phyloP scores from a whole-genome alignment of 2,329 filamentous ascomycete species.

The Raffaelea arxii region DNA sequence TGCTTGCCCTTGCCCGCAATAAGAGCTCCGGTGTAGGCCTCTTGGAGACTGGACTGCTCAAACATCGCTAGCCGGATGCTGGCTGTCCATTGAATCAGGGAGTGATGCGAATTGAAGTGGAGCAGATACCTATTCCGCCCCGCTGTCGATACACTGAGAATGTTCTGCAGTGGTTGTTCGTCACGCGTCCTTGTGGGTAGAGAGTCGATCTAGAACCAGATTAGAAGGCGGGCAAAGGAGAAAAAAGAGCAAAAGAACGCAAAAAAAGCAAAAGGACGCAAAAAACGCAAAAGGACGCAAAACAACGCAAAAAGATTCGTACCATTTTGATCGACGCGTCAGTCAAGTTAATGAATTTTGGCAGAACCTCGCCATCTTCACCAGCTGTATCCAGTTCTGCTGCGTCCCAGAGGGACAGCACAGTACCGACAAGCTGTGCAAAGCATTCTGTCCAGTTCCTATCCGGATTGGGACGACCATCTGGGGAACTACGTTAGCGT shows the following conservation, averaged over 20 bases:
- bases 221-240: not conserved
- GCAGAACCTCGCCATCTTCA: constrained; percentile 51
- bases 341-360: constrained; percentile 81
- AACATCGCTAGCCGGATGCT: constrained; percentile 90
- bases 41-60: constrained; percentile 85
- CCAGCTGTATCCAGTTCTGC: constrained; percentile 81
- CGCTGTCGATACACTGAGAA: constrained; percentile 90
- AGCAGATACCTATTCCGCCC: constrained; percentile 91
- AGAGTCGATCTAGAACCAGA: constrained; percentile 64
- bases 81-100: constrained; percentile 90
- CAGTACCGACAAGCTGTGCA: constrained; percentile 89
- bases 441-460: constrained; percentile 95
- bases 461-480: constrained; percentile 77
- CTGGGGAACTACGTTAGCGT: constrained; percentile 37
- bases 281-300: too few species aligned
- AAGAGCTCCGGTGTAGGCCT: constrained; percentile 91
- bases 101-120: constrained; percentile 92
- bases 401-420: constrained; percentile 92
- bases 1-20: constrained; percentile 89
- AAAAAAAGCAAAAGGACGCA: too few species aligned
- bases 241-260: too few species aligned
- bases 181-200: constrained; percentile 70
- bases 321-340: constrained; percentile 99
- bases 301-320: constrained; percentile 22
- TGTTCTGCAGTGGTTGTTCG: constrained; percentile 81